Percentiles rank a stretch among this genome's conserved stretches.
Conservation (phyloP, 2,329 filamentous ascomycete genomes). For the Magnaporthiopsis poae region DNA sequence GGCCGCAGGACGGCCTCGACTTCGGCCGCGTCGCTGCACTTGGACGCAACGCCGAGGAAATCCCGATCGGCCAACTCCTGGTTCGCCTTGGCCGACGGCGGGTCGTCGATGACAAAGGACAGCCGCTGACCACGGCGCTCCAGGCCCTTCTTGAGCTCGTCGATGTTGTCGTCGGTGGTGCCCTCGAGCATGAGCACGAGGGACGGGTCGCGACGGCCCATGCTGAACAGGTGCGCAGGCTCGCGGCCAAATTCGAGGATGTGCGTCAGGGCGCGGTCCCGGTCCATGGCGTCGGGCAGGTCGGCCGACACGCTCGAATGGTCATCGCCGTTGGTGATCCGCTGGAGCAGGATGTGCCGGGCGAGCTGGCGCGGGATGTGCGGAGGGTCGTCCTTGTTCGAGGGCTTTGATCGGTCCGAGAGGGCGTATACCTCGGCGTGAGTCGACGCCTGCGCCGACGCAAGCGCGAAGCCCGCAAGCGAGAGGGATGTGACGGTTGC, state of each 20-base stretch:
- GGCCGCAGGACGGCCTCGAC: slow-evolving; percentile 27
- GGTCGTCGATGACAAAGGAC: slow-evolving; percentile 40
- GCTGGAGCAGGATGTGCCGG: slow-evolving; percentile 49
- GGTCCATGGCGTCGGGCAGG: slow-evolving; percentile 30
- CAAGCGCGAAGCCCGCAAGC: slow-evolving; percentile 7
- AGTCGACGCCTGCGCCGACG: background rate
- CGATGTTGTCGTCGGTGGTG: slow-evolving; percentile 35
- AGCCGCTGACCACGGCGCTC: slow-evolving; percentile 25
- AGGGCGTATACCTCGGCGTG: slow-evolving; percentile 3
- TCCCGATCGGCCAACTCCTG: slow-evolving; percentile 32
- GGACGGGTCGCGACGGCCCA: slow-evolving; percentile 24
- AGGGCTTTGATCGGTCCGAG: background rate
- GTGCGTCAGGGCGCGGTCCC: slow-evolving; percentile 42
- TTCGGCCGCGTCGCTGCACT: slow-evolving; percentile 28
- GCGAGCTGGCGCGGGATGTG: slow-evolving; percentile 44
- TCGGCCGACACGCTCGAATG: slow-evolving; percentile 39
- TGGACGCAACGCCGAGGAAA: slow-evolving; percentile 27
- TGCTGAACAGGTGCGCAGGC: slow-evolving; percentile 40
- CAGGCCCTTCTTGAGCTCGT: slow-evolving; percentile 32
- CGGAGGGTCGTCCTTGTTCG: slow-evolving; percentile 23
- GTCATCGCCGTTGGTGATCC: slow-evolving; percentile 34
- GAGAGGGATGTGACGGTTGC: slow-evolving; percentile 6
- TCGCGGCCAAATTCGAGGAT: slow-evolving; percentile 52
- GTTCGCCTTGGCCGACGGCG: slow-evolving; percentile 34
- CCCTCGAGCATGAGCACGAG: slow-evolving; percentile 52